Conservation (phyloP, 345 rosid genomes). For the Triadica sebifera region DNA sequence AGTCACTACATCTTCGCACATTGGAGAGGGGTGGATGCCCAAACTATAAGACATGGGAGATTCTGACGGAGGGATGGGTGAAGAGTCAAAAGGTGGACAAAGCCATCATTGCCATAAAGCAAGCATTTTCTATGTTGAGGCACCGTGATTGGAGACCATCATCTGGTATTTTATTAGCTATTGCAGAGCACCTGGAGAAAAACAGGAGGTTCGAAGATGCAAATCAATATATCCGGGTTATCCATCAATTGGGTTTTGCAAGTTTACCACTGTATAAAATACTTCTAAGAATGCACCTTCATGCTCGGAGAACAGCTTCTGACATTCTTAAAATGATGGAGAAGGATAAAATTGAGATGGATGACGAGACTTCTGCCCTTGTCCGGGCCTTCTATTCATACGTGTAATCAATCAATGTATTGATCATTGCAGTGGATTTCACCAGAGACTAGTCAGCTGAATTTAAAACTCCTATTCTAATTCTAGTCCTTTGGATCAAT, state of each 20-base stretch:
- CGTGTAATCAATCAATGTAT: neutral
- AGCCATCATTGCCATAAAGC: slow-evolving; percentile 53
- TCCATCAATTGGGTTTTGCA: slow-evolving; percentile 47
- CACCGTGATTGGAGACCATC: slow-evolving; percentile 58
- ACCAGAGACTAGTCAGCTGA: neutral
- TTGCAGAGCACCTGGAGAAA: slow-evolving; percentile 52
- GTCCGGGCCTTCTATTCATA: slow-evolving; percentile 23
- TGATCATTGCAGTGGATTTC: neutral
- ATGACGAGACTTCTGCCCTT: slow-evolving; percentile 36
- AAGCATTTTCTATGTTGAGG: slow-evolving; percentile 39
- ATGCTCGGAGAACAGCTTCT: slow-evolving; percentile 36
- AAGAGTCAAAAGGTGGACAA: slow-evolving; percentile 46
- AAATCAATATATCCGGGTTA: slow-evolving; percentile 33
- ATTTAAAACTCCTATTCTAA: neutral
- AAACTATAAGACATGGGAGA: slow-evolving; percentile 75
- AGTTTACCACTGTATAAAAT: slow-evolving; percentile 46
- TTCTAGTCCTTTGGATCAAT: neutral
- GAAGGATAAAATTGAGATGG: slow-evolving; percentile 40
- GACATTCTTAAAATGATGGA: slow-evolving; percentile 56
- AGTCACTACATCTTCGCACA: slow-evolving; percentile 39
- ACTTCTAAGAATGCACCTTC: slow-evolving; percentile 44
- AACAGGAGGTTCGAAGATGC: slow-evolving; percentile 49
- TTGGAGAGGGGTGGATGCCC: slow-evolving; percentile 58
- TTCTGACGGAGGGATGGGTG: slow-evolving; percentile 63
- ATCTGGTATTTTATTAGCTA: slow-evolving; percentile 32